A percentile compares a stretch with the other conserved stretches of the same genome.
Conservation (phyloP, 2,329 filamentous ascomycete species). For the Botrytis hyacinthi region DNA sequence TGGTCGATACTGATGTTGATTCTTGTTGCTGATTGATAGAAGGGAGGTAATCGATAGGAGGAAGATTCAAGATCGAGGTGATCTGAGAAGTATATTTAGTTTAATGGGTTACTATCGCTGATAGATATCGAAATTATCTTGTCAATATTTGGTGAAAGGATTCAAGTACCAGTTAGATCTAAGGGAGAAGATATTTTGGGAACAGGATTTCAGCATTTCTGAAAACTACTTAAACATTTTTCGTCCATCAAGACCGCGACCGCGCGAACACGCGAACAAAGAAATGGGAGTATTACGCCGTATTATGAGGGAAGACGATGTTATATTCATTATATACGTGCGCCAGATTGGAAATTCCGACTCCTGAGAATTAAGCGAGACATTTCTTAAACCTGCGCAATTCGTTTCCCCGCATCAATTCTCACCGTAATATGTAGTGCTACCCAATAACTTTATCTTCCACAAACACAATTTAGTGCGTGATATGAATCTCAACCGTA, state of each 20-base stretch:
- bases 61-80: not conserved
- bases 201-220: not conserved
- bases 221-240: not conserved
- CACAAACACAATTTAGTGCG: not conserved
- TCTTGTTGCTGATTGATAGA: not conserved
- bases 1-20: not conserved
- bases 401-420: not conserved
- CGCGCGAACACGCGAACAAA: not conserved
- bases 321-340: not conserved
- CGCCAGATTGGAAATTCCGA: not conserved
- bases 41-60: not conserved
- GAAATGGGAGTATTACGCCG: accelerated
- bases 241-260: not conserved
- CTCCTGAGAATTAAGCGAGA: not conserved
- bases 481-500: not conserved
- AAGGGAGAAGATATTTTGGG: not conserved
- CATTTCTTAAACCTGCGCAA: not conserved
- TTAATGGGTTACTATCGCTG: too few species aligned
- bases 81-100: not conserved
- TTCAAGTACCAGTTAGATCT: not conserved
- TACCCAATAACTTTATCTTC: not conserved
- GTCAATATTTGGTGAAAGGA: too few species aligned
- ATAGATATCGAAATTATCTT: not conserved
- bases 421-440: not conserved
- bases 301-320: not conserved